These are phyloP conservation scores for Phytophthora pinifolia DNA, from an alignment of 352 stramenopile genomes.

Conservation along the genomic window DNA sequence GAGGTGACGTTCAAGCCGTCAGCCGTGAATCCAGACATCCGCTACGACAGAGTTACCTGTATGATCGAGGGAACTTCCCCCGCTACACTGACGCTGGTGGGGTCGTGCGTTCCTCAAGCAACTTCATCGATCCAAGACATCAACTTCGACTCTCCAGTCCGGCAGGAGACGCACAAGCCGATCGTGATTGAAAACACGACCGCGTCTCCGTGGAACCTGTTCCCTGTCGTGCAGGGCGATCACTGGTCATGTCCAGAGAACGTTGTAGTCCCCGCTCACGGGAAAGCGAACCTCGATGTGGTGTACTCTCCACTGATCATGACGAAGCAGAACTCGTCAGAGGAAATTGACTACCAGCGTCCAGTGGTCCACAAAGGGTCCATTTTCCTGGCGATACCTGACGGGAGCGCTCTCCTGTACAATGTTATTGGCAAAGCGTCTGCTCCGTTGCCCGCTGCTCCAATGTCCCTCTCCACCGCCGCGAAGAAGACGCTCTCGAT, in stretches of 20 bases:
- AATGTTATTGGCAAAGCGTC: conserved; percentile 79
- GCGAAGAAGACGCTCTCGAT: conserved; percentile 84
- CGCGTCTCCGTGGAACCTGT: conserved; percentile 80
- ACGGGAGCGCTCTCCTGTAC: conserved; percentile 88
- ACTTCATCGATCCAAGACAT: conserved; percentile 88
- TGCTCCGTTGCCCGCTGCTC: conserved; percentile 42
- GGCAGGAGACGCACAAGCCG: conserved; percentile 57
- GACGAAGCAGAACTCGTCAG: conserved; percentile 47
- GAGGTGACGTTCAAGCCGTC: conserved; percentile 90
- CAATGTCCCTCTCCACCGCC: conserved; percentile 49
- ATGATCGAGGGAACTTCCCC: conserved; percentile 59
- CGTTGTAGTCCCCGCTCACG: conserved; percentile 74
- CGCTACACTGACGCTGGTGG: conserved; percentile 75
- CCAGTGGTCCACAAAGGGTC: conserved; percentile 69
- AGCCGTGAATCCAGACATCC: conserved; percentile 82
- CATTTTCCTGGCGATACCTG: conserved; percentile 90
- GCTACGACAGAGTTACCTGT: conserved; percentile 80
- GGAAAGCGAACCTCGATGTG: conserved; percentile 62
- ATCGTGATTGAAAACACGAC: conserved; percentile 86
- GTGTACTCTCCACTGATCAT: conserved; percentile 87
- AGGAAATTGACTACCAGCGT: conserved; percentile 28
- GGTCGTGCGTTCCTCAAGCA: conserved; percentile 86
- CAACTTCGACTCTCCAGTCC: conserved; percentile 80
- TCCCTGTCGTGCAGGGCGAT: conserved; percentile 84
- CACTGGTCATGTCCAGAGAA: conserved; percentile 88